Conservation (phyloP, 192 early-diverging fungal genomes). For the Mortierella antarctica region DNA sequence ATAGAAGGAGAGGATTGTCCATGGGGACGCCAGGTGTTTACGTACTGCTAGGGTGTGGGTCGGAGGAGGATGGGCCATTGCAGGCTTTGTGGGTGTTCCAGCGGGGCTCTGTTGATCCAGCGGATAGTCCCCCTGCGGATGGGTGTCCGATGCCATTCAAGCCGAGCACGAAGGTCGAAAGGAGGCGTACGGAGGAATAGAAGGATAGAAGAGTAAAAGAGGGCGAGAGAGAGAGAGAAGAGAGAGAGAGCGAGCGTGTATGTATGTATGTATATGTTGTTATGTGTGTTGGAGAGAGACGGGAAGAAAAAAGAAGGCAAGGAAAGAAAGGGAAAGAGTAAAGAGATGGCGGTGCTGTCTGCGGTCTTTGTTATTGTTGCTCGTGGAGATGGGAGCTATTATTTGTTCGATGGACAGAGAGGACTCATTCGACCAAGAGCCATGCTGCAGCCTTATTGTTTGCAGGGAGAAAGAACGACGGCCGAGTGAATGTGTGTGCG, state of each 20-base stretch:
- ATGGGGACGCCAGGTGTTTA: too few relatives aligned
- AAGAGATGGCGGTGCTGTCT: background rate
- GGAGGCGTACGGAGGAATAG: background rate
- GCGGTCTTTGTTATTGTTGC: background rate
- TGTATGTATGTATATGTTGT: background rate
- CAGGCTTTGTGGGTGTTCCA: conserved; percentile 1
- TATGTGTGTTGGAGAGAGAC: background rate
- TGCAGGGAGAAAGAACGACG: too few relatives aligned
- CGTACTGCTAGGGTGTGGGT: too few relatives aligned
- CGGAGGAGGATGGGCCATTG: background rate
- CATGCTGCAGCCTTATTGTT: too few relatives aligned
- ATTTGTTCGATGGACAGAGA: too few relatives aligned
- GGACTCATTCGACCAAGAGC: too few relatives aligned
- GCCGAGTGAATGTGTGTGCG: too few relatives aligned
- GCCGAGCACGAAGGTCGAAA: background rate
- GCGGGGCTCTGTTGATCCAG: conserved; percentile 3
- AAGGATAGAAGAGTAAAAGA: background rate
- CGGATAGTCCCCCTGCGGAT: conserved; percentile 21
- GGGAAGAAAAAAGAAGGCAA: background rate
- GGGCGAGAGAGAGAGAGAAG: background rate
- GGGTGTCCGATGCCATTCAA: conserved; percentile 48
- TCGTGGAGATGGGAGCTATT: too few relatives aligned
- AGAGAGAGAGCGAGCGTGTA: background rate
- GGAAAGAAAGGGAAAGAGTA: background rate
- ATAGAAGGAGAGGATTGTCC: too few relatives aligned